phyloP scores from a whole-genome alignment of 192 early-diverging fungal genomes.

The Chytriomyces sp. region DNA sequence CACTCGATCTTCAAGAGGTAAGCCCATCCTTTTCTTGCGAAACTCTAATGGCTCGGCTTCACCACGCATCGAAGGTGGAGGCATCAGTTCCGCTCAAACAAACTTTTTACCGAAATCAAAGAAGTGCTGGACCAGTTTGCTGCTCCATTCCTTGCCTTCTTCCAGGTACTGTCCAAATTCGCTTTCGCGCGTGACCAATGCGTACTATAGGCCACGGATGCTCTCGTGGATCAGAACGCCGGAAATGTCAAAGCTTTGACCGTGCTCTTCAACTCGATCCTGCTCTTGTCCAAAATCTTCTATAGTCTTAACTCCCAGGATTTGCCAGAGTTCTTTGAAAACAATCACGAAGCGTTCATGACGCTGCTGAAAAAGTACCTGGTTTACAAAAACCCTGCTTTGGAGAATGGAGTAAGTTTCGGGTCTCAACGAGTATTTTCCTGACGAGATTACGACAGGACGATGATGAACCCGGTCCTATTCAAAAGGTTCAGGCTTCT shows the following conservation, averaged over 20 bases:
- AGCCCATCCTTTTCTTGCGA: too few species aligned
- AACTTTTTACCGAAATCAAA: constrained; percentile 88
- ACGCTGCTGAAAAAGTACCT: constrained; percentile 86
- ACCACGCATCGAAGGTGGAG: constrained; percentile 69
- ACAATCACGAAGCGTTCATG: constrained; percentile 84
- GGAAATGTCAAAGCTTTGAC: constrained; percentile 66
- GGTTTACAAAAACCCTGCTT: constrained; percentile 71
- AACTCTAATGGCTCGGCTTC: neutral
- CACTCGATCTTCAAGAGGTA: constrained; percentile 93
- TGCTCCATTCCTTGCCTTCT: constrained; percentile 77
- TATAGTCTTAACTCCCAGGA: constrained; percentile 96
- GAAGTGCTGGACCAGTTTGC: constrained; percentile 86
- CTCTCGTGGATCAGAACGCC: constrained; percentile 69
- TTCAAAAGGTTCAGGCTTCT: constrained; percentile 90
- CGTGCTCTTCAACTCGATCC: constrained; percentile 72
- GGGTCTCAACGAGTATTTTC: constrained; percentile 4
- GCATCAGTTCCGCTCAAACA: constrained; percentile 75
- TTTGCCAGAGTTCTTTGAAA: constrained; percentile 95
- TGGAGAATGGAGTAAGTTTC: constrained; percentile 59
- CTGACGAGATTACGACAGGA: constrained; percentile 50
- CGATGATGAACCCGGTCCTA: constrained; percentile 78
- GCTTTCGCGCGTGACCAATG: neutral
- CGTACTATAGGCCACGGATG: constrained; percentile 68
- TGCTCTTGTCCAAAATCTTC: constrained; percentile 85
- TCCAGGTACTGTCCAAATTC: constrained; percentile 61